Base-by-base conservation (phyloP, 208 protist genomes). In the Wallacemonas sp. region DNA sequence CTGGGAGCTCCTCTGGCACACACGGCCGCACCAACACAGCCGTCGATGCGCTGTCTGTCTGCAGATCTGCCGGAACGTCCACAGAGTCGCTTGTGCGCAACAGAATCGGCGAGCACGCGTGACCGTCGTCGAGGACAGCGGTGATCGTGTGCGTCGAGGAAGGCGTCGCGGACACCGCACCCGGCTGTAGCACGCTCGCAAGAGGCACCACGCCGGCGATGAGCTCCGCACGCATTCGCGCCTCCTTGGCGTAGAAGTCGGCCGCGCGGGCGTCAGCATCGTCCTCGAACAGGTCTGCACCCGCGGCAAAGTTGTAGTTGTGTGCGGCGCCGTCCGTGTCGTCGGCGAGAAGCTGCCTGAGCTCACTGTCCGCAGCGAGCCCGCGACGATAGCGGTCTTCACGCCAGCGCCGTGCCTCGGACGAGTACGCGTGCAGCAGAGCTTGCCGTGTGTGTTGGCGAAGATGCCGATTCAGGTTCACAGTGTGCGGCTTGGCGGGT, bases 11-110 rank as follows among this genome's bases (percentile, higher is more conserved):
- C 21, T 17, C 42, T 39, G 1, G 53, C 50, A 6, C 60, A 36
- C 42, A 90, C 19, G 87, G 83, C 15, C 63, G 70, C 46, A 93
- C 83, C 24, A 93, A 33, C 38, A 93, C 62, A 21, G 85, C 71
- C 13, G 66, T 57, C 17, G 15, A 59, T 15, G 34, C 39, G 37
- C 59, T 26, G 30, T 17, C 8, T 3, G 3, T 32, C 13, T 13
- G 29, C 50, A 32, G 3, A 2, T 46, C 38, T 6, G 33, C 15
- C 15, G 5, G 42, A 12, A 50, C 36, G 22, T 44, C 27, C 6
- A 29, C 50, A 2, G 38, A 57, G 5, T 33, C 9, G 0, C 17
- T 38, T 24, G 57, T 24, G 3, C 61, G 38, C 10, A 79, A 33
- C 9, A 52, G 27, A 27, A 80, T 77, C 0, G 78, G 73, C 4